Evolutionary conservation across 116 monocot species (phyloP), one percentile per base, ranked within the genome.

Genomic region (Zostera marina): DNA sequence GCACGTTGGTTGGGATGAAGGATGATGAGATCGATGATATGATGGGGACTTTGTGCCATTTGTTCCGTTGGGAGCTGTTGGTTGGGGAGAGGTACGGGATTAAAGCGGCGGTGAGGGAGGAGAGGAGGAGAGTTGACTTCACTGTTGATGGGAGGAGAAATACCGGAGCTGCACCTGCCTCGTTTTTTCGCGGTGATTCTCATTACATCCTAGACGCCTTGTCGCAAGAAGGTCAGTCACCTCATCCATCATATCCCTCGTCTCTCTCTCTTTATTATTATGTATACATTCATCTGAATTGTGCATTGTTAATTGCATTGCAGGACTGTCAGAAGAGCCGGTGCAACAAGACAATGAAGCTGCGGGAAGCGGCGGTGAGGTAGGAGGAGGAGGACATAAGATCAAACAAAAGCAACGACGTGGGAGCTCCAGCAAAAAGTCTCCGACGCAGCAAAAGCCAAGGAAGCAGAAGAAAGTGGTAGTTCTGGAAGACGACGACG

Each of bases 11-110:
- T 12, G 89, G 82, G 54, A 96, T 96, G 96, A 63, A 75, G 26
- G 96, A 96, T 47, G 82, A 75, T 25, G 96, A 96, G 74, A 69
- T 96, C 7, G 96, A 96, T 56, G 96, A 96, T 70, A 89, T 96
- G 96, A 88, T 96, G 81, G 70, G 80, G 21, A 68, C 96, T 43
- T 51, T 96, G 15, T 62, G 79, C 7, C 89, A 89, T 47, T 67
- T 89, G 21, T 96, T 96, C 80, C 72, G 89, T 16, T 88, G 89
- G 85, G 96, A 96, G 58, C 71, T 96, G 12, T 79, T 96, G 56
- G 79, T 96, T 42, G 96, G 89, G 13, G 89, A 89, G 67, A 62
- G 89, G 15, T 96, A 85, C 67, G 96, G 96, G 38, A 68, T 96
- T 67, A 88, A 89, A 64, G 82, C 96, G n/a, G 96, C 96, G 5